Percentiles rank a stretch among this genome's conserved stretches.
Conservation (phyloP, 257 asterid species). For the Handroanthus guayacan region DNA sequence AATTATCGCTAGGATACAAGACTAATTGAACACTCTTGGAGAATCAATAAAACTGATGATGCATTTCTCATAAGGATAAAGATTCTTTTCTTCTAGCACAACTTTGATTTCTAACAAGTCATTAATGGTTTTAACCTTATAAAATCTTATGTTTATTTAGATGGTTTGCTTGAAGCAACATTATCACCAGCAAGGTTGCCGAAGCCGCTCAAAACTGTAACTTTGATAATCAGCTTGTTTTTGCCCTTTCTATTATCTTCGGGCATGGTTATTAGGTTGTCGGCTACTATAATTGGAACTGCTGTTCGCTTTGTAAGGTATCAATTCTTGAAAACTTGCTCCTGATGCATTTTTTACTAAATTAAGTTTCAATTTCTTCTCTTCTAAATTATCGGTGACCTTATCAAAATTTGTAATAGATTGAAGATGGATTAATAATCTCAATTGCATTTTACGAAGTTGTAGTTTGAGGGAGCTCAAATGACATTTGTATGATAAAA, state of each 20-base stretch:
- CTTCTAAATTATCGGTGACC: neutral
- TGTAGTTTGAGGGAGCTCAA: conserved; percentile 1
- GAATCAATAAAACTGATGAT: neutral
- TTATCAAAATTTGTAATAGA: neutral
- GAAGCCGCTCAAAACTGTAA: conserved; percentile 82
- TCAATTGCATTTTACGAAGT: neutral
- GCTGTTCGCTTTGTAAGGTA: conserved; percentile 83
- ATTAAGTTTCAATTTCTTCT: conserved; percentile 6
- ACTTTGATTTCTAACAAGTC: conserved; percentile 27
- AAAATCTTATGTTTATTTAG: conserved; percentile 55
- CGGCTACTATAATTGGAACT: conserved; percentile 69
- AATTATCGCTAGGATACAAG: too few relatives aligned
- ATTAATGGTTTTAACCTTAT: conserved; percentile 9
- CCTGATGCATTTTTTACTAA: neutral
- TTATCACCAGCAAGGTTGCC: conserved; percentile 88
- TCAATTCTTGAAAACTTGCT: conserved; percentile 21
- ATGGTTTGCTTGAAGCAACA: conserved; percentile 98
- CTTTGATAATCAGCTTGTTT: conserved; percentile 73
- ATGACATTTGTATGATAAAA: neutral
- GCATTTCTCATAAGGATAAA: neutral
- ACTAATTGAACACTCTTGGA: too few relatives aligned
- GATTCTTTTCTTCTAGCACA: neutral
- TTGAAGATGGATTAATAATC: neutral
- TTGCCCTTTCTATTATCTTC: conserved; percentile 80
- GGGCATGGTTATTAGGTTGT: conserved; percentile 73